phyloP scores from a whole-genome alignment of 2,329 filamentous ascomycete genomes.

The Colletotrichum chrysophilum region DNA sequence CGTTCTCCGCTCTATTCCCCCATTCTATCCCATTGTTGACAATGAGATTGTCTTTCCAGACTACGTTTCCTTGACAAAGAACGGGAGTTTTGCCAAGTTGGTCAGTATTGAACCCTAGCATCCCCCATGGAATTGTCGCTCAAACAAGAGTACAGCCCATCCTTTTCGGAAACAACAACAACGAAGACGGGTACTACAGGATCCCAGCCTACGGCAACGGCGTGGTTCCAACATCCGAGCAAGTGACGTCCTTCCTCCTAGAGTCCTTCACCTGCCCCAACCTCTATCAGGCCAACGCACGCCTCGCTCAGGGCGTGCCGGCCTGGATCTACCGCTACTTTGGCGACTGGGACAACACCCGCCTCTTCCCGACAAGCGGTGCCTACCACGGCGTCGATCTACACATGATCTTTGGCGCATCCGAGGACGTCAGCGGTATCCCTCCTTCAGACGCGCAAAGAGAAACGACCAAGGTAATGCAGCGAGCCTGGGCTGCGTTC shows the following conservation, averaged over 20 bases:
- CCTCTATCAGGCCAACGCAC: slow-evolving; percentile 39
- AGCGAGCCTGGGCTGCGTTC: slow-evolving; percentile 46
- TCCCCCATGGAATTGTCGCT: neutral
- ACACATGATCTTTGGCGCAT: slow-evolving; percentile 51
- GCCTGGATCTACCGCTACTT: slow-evolving; percentile 53
- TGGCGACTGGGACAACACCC: slow-evolving; percentile 53
- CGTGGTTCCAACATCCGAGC: slow-evolving; percentile 39
- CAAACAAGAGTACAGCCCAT: slow-evolving; percentile 34
- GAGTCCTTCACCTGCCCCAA: slow-evolving; percentile 53
- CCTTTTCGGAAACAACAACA: slow-evolving; percentile 46
- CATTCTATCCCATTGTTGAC: slow-evolving; percentile 49
- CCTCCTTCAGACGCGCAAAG: slow-evolving; percentile 32
- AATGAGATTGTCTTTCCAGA: slow-evolving; percentile 44
- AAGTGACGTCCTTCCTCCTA: slow-evolving; percentile 43
- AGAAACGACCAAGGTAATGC: slow-evolving; percentile 39
- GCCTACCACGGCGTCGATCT: slow-evolving; percentile 55
- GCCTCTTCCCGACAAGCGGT: slow-evolving; percentile 48
- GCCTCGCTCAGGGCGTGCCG: slow-evolving; percentile 36
- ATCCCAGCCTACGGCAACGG: slow-evolving; percentile 45
- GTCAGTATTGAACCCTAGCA: neutral
- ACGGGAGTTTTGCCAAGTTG: slow-evolving; percentile 39
- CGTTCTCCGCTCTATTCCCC: slow-evolving; percentile 38
- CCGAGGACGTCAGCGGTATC: slow-evolving; percentile 42
- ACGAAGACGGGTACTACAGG: slow-evolving; percentile 53
- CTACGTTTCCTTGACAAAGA: slow-evolving; percentile 36